Evolutionary conservation across 2,329 filamentous ascomycete genomes (phyloP), one percentile per base, ranked within the genome.

Genomic region (Fusarium oxysporum): DNA sequence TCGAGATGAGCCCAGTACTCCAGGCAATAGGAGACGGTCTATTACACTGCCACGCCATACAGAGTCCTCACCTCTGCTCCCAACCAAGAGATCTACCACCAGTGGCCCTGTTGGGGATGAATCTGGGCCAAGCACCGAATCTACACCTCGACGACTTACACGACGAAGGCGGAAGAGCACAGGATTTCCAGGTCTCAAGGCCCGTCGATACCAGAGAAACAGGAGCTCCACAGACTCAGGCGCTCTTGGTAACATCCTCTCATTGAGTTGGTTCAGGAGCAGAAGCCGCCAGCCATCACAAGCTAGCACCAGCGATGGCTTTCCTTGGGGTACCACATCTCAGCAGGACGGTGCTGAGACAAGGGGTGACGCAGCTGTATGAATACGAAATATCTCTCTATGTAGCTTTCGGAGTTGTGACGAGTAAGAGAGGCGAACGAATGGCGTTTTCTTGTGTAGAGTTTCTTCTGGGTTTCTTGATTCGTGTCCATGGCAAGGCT

Each of bases 111-210:
- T 65, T 7, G 59, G 45, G 35, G 79, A 73, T 25, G 80, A 82
- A 30, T 70, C 78, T 5, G 76, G 77, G 8, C 73, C 77, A 11
- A 80, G 79, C 65, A 77, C 74, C 37, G 80, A 82, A n/a, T 71
- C 77, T 8, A 73, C 76, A 8, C 75, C 78, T 48, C 79, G 75
- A 71, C 79, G 70, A 77, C 75, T 82, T 77, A 70, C 73, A 17
- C 84, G 86, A 19, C 82, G 86, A 35, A 81, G 89, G 47, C 82
- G 89, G 72, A 89, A 86, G 74, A 91, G 89, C 21, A 91, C 88
- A 0, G 89, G 89, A 0, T 91, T 92, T 68, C 89, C 88, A 0
- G 88, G 89, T 0, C 89, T 91, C 62, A 88, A 85, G 9, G 88
- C 89, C 10, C 83, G 89, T 43, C 83, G 83, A 53, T 80, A 82